Base-by-base conservation (phyloP, 2,329 filamentous ascomycete species). In the Aureobasidium sp. region DNA sequence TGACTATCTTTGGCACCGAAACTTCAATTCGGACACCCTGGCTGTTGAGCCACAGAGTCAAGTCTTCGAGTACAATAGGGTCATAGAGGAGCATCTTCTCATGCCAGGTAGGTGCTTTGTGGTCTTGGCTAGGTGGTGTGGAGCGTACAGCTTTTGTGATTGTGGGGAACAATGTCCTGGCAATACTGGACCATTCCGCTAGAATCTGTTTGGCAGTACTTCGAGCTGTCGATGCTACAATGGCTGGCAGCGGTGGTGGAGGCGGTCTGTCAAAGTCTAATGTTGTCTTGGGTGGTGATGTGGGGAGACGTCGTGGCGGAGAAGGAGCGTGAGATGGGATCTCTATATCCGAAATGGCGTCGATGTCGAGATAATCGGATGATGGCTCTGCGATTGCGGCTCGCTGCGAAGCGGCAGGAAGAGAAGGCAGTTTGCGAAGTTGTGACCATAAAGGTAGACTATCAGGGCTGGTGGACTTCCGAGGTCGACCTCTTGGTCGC, bases 1-100 rank as follows among this genome's bases (percentile, higher is more conserved):
- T 65, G 44, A 54, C 49, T 19, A 53, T 59, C n/a, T 50, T 33
- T 11, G 45, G 45, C 24, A 29, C 24, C 17, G 8, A 29, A 1
- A 68, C 22, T 61, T 68, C 66, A 6, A 69, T 49, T 15, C 66
- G 37, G 8, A 71, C 15, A 37, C 67, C 70, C 56, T 72, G 65
- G 3, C 52, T 66, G 45, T 96, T 97, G 17, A 97, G 75, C 89
- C 91, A 97, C 0, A 78, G 75, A 0, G 92, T 83, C 15, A 99
- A 77, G 66, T 97, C 91, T 74, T 97, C 93, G 0, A 97, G 75
- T 1, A 94, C 81, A 47, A 99, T 88, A 0, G 93, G 91, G 68
- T 97, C 92, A 71, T 95, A 97, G 71, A 97, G 84, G 6, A 97
- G 78, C 50, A 99, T 97, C 75, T 91, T 95, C 74, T 97, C 91